Conservation (phyloP, 2,329 filamentous ascomycete species). For the Alternaria atra region DNA sequence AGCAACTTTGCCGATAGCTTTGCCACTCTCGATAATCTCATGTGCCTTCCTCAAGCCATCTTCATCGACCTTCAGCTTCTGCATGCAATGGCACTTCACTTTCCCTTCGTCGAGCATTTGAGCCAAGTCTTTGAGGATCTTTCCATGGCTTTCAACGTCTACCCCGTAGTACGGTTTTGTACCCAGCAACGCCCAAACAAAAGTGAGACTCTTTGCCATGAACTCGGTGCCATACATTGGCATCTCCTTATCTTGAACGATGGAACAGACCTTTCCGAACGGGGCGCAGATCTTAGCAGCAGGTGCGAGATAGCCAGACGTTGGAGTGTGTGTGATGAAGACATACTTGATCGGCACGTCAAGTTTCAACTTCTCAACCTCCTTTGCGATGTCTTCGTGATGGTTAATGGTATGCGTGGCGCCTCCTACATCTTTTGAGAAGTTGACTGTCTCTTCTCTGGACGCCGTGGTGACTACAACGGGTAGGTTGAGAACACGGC, state of each 20-base stretch:
- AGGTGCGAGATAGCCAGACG: slow-evolving; percentile 8
- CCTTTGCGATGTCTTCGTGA: slow-evolving; percentile 5
- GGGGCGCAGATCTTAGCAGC: slow-evolving; percentile 9
- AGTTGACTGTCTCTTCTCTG: slow-evolving; percentile 11
- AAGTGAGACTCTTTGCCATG: slow-evolving; percentile 16
- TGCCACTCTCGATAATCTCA: slow-evolving; percentile 9
- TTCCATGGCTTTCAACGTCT: slow-evolving; percentile 5
- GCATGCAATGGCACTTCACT: slow-evolving; percentile 11
- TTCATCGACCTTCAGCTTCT: slow-evolving; percentile 10
- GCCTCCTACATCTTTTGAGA: slow-evolving; percentile 11
- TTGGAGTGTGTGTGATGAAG: slow-evolving; percentile 15
- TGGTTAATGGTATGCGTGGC: slow-evolving; percentile 14
- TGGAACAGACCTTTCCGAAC: slow-evolving; percentile 11
- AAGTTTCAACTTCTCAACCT: slow-evolving; percentile 6
- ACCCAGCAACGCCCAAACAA: slow-evolving; percentile 9
- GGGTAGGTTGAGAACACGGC: slow-evolving; percentile 9
- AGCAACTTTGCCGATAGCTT: slow-evolving; percentile 9
- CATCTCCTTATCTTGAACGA: slow-evolving; percentile 14
- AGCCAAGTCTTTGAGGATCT: slow-evolving; percentile 3
- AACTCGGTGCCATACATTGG: slow-evolving; percentile 17
- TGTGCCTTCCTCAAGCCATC: slow-evolving; percentile 11
- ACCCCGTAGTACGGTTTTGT: slow-evolving; percentile 16
- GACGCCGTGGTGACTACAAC: slow-evolving; percentile 16
- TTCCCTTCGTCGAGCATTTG: slow-evolving; percentile 3
- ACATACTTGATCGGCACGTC: slow-evolving; percentile 12